Base-by-base conservation (phyloP, 2,329 filamentous ascomycete species). In the Helotiales sp. region DNA sequence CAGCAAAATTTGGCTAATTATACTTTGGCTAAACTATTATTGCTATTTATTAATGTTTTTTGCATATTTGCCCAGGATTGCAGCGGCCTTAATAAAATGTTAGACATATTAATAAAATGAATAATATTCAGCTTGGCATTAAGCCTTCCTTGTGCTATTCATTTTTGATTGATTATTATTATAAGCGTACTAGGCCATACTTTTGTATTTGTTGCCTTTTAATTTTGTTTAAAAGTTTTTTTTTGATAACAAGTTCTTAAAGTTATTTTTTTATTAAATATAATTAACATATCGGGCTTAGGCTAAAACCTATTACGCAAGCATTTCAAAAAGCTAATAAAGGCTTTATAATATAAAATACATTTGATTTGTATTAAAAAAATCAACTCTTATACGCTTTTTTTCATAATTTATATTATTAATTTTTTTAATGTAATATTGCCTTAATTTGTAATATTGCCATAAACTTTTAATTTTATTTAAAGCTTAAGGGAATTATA, bases 21-120 rank as follows among this genome's bases (percentile, higher is more conserved):
- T 64, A n/a, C 69, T 37, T 43, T 63, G 22, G 59, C 71, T 28
- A 61, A 68, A 54, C 57, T 75, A 15, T 49, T 73, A 5, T 71
- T 66, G 34, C 54, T 71, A 30, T 76, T 76, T 50, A 63, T 61
- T 43, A 63, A 76, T 52, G 64, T 76, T 17, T 47, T 76, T 22
- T 74, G 66, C 54, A 71, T 75, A 52, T 75, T 76, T 61, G 65
- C 68, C 22, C 52, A 74, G 34, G 71, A 76, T 58, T 71, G 71
- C 57, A 24, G 69, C 26, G 64, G 68, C 11, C 60, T 74, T 20
- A 57, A 61, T 40, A 50, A 54, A 32, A 59, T 72, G 15, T 62
- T 70, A 57, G 49, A 62, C 34, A 69, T 54, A n/a, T 50, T 75
- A n/a, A 61, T 59, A 45, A 20, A 20, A 17, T 74, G 64, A 69